A percentile compares a stretch with the other conserved stretches of the same genome.
Conservation (phyloP, 176 grass and related monocot species). For the Triticum urartu region DNA sequence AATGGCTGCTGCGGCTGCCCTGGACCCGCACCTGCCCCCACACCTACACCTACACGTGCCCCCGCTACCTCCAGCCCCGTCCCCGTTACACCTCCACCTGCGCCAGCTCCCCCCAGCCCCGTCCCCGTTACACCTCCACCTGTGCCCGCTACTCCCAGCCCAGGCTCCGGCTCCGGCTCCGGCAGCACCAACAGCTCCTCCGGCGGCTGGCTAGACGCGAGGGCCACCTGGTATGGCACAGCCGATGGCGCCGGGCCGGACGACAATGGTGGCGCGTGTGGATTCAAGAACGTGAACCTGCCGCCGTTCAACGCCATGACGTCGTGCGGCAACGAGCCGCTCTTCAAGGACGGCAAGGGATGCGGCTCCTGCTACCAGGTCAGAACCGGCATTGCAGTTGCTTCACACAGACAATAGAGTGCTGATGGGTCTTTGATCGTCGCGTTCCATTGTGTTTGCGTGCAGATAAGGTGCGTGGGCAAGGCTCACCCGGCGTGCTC, state of each 20-base stretch:
- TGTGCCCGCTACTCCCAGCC: neutral
- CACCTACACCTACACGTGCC: too few relatives aligned
- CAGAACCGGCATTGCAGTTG: neutral
- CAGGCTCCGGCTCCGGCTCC: neutral
- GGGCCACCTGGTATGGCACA: neutral
- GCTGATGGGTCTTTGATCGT: neutral
- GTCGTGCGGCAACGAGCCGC: slow-evolving; percentile 39
- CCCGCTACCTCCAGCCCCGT: too few relatives aligned
- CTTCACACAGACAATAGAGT: neutral
- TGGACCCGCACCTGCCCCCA: too few relatives aligned
- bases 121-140: neutral
- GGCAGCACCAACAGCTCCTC: neutral
- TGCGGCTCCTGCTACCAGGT: slow-evolving; percentile 49
- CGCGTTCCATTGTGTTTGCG: neutral
- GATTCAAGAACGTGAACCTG: slow-evolving; percentile 37
- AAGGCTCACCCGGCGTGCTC: slow-evolving; percentile 34
- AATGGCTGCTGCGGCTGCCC: too few relatives aligned
- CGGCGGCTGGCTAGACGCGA: neutral
- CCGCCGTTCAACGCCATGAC: slow-evolving; percentile 48
- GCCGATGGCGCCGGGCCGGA: neutral
- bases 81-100: neutral
- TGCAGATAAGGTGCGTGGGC: slow-evolving; percentile 28
- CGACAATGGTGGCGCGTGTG: slow-evolving; percentile 31
- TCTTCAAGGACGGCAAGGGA: slow-evolving; percentile 49
- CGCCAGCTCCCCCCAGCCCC: too few relatives aligned